Evolutionary conservation across 805 yeast genomes (phyloP).

Genomic region (Saccharomycopsis selenospora): DNA sequence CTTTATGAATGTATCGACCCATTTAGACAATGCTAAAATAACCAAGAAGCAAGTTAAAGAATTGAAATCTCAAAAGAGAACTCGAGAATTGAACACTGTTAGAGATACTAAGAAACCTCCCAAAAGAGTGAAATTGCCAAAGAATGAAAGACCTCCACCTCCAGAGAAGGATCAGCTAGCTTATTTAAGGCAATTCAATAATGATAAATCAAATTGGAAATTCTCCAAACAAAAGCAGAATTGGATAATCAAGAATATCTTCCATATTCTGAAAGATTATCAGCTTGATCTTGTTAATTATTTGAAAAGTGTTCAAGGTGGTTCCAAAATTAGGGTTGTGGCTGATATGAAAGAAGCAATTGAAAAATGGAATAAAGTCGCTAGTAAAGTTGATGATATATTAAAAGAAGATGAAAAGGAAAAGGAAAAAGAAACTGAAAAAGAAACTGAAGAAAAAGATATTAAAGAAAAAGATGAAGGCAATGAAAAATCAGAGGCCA

Average conservation of each 20-base stretch:
- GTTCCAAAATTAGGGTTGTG: slow-evolving; percentile 51
- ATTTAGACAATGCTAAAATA: slow-evolving; percentile 37
- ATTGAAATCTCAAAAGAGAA: slow-evolving; percentile 25
- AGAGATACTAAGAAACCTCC: slow-evolving; percentile 47
- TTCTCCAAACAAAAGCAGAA: slow-evolving; percentile 82
- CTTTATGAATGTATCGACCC: slow-evolving; percentile 28
- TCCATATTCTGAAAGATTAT: slow-evolving; percentile 44
- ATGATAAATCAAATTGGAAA: slow-evolving; percentile 63
- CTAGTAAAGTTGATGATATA: slow-evolving; percentile 12
- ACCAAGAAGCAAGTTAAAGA: slow-evolving; percentile 39
- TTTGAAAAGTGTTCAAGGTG: slow-evolving; percentile 61
- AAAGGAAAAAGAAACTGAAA: slow-evolving; percentile 23
- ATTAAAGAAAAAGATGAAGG: slow-evolving; percentile 19
- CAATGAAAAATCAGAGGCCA: slow-evolving; percentile 14
- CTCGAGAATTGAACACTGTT: slow-evolving; percentile 21
- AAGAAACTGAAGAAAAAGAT: slow-evolving; percentile 11
- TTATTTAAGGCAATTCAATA: slow-evolving; percentile 51
- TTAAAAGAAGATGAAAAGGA: slow-evolving; percentile 22
- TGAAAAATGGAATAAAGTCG: slow-evolving; percentile 46
- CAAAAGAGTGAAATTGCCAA: slow-evolving; percentile 63
- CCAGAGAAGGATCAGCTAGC: slow-evolving; percentile 71
- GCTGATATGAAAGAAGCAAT: slow-evolving; percentile 42
- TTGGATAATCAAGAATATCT: slow-evolving; percentile 67
- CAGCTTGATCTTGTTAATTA: slow-evolving; percentile 44
- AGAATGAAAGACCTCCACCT: slow-evolving; percentile 50